A percentile compares a stretch with the other conserved stretches of the same genome.
phyloP scores from a whole-genome alignment of 2,329 filamentous ascomycete genomes.

The Epichloe glyceriae region DNA sequence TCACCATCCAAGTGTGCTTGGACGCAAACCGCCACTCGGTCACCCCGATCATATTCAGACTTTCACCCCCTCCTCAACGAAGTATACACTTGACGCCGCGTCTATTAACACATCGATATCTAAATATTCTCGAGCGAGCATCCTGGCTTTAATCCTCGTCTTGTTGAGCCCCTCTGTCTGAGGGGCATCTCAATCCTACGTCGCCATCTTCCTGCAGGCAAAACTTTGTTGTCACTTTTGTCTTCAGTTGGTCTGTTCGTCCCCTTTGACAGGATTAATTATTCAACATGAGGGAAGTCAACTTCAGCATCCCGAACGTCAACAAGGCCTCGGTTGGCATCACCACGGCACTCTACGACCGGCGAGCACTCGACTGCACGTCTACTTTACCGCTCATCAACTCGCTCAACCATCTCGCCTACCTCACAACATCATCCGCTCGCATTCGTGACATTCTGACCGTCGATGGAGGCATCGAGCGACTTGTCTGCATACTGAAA shows the following conservation, averaged over 20 bases:
- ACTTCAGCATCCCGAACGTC: conserved; percentile 98
- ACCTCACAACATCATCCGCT: conserved; percentile 93
- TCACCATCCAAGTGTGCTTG: neutral
- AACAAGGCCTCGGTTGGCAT: conserved; percentile 99
- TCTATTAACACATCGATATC: neutral
- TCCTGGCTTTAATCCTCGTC: conserved; percentile 3
- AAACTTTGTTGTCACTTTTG: neutral
- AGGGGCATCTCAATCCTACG: conserved; percentile 5
- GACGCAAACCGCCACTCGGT: conserved; percentile 7
- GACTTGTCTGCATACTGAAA: conserved; percentile 94
- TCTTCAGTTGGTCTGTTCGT: neutral
- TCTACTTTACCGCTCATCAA: conserved; percentile 96
- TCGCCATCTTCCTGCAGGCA: neutral
- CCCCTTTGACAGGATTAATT: conserved; percentile 6
- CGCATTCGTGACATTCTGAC: conserved; percentile 96
- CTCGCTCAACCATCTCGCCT: conserved; percentile 95
- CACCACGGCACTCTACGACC: conserved; percentile 95
- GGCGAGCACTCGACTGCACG: conserved; percentile 92
- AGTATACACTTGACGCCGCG: neutral
- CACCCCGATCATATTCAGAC: conserved; percentile 2
- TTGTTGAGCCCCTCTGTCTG: conserved; percentile 6
- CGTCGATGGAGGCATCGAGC: conserved; percentile 95
- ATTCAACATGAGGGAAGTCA: conserved; percentile 91
- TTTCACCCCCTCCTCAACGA: neutral
- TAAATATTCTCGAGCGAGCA: neutral